These are phyloP conservation scores for Marchantia paleacea DNA, from an alignment of 225 moss, liverwort and hornwort species.

Conservation along the genomic window DNA sequence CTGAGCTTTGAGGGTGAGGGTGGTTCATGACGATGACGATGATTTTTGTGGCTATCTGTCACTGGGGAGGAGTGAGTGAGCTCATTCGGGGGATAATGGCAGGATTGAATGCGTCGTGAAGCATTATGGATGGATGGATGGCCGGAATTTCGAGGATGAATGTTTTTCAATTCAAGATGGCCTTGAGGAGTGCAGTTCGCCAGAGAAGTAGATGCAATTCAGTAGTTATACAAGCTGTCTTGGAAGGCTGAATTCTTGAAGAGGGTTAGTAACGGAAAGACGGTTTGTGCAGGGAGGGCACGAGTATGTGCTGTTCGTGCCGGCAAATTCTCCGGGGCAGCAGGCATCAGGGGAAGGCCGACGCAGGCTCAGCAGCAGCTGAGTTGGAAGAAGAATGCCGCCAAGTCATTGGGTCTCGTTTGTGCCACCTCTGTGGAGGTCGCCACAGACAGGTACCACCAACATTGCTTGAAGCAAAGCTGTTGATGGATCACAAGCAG, in stretches of 20 bases:
- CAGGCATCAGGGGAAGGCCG: background rate
- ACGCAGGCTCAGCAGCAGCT: slow-evolving; percentile 3
- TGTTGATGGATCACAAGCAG: background rate
- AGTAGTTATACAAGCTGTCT: too few species aligned
- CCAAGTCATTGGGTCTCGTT: slow-evolving; percentile 6
- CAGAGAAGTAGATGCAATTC: too few species aligned
- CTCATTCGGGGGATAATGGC: too few species aligned
- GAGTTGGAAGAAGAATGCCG: slow-evolving; percentile 34
- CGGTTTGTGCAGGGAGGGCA: slow-evolving; percentile 21
- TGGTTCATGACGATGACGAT: too few species aligned
- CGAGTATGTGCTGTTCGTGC: slow-evolving; percentile 2
- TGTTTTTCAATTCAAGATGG: too few species aligned
- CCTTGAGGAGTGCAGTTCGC: too few species aligned
- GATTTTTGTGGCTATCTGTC: too few species aligned
- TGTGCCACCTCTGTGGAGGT: background rate
- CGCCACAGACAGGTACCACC: slow-evolving; percentile 16
- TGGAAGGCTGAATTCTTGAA: background rate
- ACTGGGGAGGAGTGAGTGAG: too few species aligned
- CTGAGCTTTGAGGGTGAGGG: too few species aligned
- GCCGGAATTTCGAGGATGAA: too few species aligned
- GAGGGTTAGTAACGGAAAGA: background rate
- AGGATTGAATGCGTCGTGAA: too few species aligned
- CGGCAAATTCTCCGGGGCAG: background rate
- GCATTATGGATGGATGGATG: too few species aligned
- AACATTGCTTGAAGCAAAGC: background rate